Evolutionary conservation across 2,329 filamentous ascomycete genomes (phyloP).

Genomic region (Trichophyton schoenleinii): DNA sequence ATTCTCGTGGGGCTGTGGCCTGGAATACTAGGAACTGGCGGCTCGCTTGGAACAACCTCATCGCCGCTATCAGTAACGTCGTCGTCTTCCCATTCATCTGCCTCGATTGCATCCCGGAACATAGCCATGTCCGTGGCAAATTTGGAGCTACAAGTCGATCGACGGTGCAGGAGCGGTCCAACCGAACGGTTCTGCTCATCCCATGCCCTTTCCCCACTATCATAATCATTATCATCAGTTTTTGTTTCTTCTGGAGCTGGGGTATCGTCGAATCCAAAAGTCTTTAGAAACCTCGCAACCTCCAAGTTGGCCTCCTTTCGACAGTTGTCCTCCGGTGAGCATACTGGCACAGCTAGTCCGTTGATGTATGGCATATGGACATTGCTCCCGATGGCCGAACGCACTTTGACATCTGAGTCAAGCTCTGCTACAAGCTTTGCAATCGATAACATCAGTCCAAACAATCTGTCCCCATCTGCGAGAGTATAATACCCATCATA

Average conservation of each 20-base stretch:
- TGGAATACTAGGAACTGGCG: neutral
- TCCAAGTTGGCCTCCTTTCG: neutral
- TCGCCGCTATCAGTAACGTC: slow-evolving; percentile 3
- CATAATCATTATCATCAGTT: neutral
- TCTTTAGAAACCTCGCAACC: neutral
- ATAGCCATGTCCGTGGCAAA: slow-evolving; percentile 4
- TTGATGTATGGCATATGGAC: slow-evolving; percentile 8
- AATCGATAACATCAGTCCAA: slow-evolving; percentile 11
- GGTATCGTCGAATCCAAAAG: slow-evolving; percentile 1
- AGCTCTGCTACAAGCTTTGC: slow-evolving; percentile 9
- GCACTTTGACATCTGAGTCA: slow-evolving; percentile 8
- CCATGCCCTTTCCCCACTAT: neutral
- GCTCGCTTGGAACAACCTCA: neutral
- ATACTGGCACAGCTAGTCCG: slow-evolving; percentile 12
- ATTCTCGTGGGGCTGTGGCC: neutral
- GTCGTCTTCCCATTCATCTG: slow-evolving; percentile 6
- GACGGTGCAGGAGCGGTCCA: neutral
- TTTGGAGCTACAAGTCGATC: neutral
- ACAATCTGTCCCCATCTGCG: slow-evolving; percentile 10
- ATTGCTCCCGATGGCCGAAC: slow-evolving; percentile 10
- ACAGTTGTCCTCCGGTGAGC: slow-evolving; percentile 8
- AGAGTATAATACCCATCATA: slow-evolving; percentile 10
- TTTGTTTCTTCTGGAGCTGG: neutral
- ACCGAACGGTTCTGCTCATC: neutral
- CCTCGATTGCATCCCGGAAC: slow-evolving; percentile 1